Evolutionary conservation across 768 basidiomycete species (phyloP).

Genomic region (Mycena alexandri): DNA sequence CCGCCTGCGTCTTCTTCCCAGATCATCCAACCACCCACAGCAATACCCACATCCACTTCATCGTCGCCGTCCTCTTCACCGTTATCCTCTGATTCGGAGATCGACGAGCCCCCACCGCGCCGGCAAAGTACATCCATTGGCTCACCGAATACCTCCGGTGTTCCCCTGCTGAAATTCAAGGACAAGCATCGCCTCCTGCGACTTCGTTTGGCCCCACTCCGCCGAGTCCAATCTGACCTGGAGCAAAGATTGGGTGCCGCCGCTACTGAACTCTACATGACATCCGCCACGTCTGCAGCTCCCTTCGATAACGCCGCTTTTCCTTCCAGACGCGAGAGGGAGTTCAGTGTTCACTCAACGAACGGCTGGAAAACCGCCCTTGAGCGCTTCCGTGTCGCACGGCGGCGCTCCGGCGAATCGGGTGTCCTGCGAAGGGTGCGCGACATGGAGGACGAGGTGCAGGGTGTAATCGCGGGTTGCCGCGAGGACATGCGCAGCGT

Average conservation of each 20-base stretch:
- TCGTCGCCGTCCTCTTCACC: constrained; percentile 38
- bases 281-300: constrained; percentile 54
- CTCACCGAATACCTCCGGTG: neutral
- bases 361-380: constrained; percentile 78
- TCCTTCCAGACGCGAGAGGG: constrained; percentile 46
- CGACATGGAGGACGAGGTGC: constrained; percentile 65
- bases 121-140: constrained; percentile 35
- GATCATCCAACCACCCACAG: constrained; percentile 6
- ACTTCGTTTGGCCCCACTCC: constrained; percentile 69
- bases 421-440: constrained; percentile 47
- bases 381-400: constrained; percentile 62
- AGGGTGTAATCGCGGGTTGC: constrained; percentile 70
- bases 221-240: constrained; percentile 68
- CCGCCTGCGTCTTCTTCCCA: constrained; percentile 30
- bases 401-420: constrained; percentile 40
- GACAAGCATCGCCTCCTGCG: constrained; percentile 74
- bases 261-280: constrained; percentile 62
- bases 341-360: constrained; percentile 71
- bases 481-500: constrained; percentile 75
- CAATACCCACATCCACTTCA: constrained; percentile 40
- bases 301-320: constrained; percentile 52
- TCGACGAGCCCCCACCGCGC: constrained; percentile 53
- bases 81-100: constrained; percentile 47
- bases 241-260: constrained; percentile 72
- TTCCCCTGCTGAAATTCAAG: constrained; percentile 58